phyloP scores from a whole-genome alignment of 1,284 basidiomycete genomes.

The Apiotrichum laibachii region DNA sequence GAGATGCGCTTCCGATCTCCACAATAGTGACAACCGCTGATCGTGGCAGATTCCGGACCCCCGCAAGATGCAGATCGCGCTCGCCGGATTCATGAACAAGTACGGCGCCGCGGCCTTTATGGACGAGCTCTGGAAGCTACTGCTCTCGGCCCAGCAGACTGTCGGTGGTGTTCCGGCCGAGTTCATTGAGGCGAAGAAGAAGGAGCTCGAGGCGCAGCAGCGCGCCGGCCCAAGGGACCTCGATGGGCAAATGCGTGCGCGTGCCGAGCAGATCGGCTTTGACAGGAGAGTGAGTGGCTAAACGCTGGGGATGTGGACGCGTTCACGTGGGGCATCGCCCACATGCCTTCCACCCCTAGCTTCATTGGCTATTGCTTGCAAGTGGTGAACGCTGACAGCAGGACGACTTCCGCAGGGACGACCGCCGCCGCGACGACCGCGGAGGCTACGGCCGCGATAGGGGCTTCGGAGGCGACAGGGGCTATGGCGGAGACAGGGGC shows the following conservation, averaged over 20 bases:
- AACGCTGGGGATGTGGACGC: too few relatives aligned
- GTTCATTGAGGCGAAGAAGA: constrained; percentile 94
- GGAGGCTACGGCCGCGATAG: constrained; percentile 8
- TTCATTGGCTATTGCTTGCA: neutral
- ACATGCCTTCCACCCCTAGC: neutral
- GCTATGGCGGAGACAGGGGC: constrained; percentile 5
- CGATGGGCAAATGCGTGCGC: constrained; percentile 20
- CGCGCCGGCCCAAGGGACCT: constrained; percentile 50
- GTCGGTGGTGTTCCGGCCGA: constrained; percentile 86
- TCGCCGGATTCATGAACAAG: constrained; percentile 80
- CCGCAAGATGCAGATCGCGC: constrained; percentile 88
- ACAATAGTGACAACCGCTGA: neutral
- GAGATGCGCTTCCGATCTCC: neutral
- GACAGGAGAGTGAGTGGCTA: constrained; percentile 7
- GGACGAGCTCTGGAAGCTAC: constrained; percentile 79
- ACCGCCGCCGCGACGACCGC: constrained; percentile 5
- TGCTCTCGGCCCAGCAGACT: constrained; percentile 85
- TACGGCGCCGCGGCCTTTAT: constrained; percentile 75
- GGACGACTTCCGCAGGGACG: constrained; percentile 9
- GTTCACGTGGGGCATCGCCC: too few relatives aligned
- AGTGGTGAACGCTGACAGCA: neutral
- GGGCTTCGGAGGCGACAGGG: neutral
- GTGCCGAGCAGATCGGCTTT: constrained; percentile 11
- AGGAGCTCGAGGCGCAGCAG: constrained; percentile 76
- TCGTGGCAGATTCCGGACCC: constrained; percentile 76